Evolutionary conservation across 345 rosid genomes (phyloP), one percentile per base, ranked within the genome.

Genomic region (Hypericum androsaemum): DNA sequence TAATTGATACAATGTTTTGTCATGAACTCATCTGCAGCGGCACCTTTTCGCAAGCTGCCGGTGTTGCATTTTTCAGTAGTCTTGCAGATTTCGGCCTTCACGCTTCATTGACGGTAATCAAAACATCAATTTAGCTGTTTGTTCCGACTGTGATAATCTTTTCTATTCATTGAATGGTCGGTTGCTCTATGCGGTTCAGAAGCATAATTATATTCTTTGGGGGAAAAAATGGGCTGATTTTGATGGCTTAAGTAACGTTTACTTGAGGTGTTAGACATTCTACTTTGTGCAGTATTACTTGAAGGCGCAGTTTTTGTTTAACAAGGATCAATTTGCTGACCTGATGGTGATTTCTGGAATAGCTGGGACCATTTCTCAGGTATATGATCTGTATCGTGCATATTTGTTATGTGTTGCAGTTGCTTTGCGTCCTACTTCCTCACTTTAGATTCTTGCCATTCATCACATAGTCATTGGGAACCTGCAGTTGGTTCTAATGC

Each of bases 281-380:
- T 54, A 40, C 35, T 37, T 38, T 55, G 5, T 41, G 70, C 77
- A 89, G 95, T 89, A 89, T 69, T 89, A 75, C 75, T 60, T 86
- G 36, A 89, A 89, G 86, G 95, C 97, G 39, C 76, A 46, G 52
- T 89, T 89, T 75, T 90, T 80, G 72, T 89, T 80, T 59, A 66
- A 75, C 63, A 89, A 89, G 71, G 77, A 89, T 61, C 90, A 89
- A 47, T 89, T 89, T 56, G 97, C 97, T 10, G 90, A 86, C 50
- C 58, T 89, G 37, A 82, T 89, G 97, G 80, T 86, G 54, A 86
- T 89, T 60, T 37, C 59, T 46, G 97, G 97, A 50, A 64, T 77
- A 46, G 82, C 88, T 8, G 95, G 95, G 50, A 73, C 95, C 12
- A 42, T 86, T 65, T 89, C 95, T 37, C 97, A 89, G 95, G 97